A percentile compares a stretch with the other conserved stretches of the same genome.
Evolutionary conservation across 768 basidiomycete species (phyloP).

Genomic region (Lactarius vividus): DNA sequence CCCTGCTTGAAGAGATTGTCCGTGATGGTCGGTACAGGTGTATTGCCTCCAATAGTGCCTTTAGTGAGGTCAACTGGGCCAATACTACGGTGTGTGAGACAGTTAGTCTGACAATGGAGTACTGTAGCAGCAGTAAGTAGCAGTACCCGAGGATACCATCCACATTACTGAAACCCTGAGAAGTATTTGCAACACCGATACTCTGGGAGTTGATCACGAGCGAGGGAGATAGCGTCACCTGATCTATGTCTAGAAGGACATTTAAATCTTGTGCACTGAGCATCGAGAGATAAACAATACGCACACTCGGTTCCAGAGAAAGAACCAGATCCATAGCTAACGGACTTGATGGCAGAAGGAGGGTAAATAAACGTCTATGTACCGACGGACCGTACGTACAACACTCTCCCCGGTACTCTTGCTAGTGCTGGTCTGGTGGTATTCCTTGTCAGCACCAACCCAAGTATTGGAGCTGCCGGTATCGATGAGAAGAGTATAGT

Average conservation of each 20-base stretch:
- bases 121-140: not conserved
- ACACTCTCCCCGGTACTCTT: slow-evolving; percentile 39
- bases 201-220: slow-evolving; percentile 34
- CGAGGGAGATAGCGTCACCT: slow-evolving; percentile 17
- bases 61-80: slow-evolving; percentile 52
- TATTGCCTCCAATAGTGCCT: slow-evolving; percentile 41
- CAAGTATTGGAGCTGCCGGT: slow-evolving; percentile 60
- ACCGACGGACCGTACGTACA: slow-evolving; percentile 31
- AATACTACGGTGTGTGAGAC: slow-evolving; percentile 34
- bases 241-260: slow-evolving; percentile 13
- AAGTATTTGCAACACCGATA: slow-evolving; percentile 38
- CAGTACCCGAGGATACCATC: slow-evolving; percentile 54
- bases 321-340: slow-evolving; percentile 22
- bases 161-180: slow-evolving; percentile 33
- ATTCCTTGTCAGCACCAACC: slow-evolving; percentile 51
- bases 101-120: not conserved
- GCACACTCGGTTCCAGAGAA: slow-evolving; percentile 24
- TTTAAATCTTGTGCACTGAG: not conserved
- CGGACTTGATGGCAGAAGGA: slow-evolving; percentile 42
- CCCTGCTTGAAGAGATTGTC: slow-evolving; percentile 53
- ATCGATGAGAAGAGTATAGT: slow-evolving; percentile 55
- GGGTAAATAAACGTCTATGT: slow-evolving; percentile 40
- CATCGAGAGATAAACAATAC: slow-evolving; percentile 39
- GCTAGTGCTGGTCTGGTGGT: slow-evolving; percentile 46
- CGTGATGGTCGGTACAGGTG: slow-evolving; percentile 50